These are phyloP conservation scores for Colletotrichum karsti DNA, from an alignment of 2,329 filamentous ascomycete species.

Conservation along the genomic window DNA sequence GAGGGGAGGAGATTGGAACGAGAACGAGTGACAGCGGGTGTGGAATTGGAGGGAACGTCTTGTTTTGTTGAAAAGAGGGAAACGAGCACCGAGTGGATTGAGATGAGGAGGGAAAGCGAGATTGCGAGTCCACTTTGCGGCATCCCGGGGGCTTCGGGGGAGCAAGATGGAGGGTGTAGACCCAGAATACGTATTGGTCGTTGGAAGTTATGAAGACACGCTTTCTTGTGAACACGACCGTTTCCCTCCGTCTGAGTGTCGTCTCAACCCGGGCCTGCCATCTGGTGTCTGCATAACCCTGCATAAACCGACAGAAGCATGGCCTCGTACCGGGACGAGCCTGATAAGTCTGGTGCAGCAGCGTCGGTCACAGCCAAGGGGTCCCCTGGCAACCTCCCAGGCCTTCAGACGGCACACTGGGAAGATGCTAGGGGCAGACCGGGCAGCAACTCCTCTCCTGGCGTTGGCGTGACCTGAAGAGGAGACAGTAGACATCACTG, in stretches of 20 bases:
- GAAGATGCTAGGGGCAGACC: background rate
- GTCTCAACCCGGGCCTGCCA: constrained; percentile 4
- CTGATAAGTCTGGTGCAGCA: background rate
- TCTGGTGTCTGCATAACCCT: constrained; percentile 9
- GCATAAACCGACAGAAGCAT: background rate
- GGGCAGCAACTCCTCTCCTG: background rate
- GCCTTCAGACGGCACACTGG: constrained; percentile 9
- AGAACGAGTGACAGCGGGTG: constrained; percentile 46
- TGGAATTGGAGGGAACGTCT: constrained; percentile 42
- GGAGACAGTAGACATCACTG: background rate
- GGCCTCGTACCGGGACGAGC: constrained; percentile 4
- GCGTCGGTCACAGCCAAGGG: constrained; percentile 12
- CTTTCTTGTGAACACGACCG: background rate
- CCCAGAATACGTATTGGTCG: constrained; percentile 3
- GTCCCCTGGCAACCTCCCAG: background rate
- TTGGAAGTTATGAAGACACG: no score
- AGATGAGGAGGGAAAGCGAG: constrained; percentile 32
- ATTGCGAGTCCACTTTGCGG: constrained; percentile 30
- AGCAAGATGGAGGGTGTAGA: constrained; percentile 18
- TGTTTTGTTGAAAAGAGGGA: constrained; percentile 50
- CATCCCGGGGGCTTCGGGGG: constrained; percentile 25
- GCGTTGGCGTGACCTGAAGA: background rate
- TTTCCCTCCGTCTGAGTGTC: background rate
- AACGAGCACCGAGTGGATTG: constrained; percentile 35
- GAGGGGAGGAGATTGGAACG: constrained; percentile 49